A percentile compares a stretch with the other conserved stretches of the same genome.
phyloP scores from a whole-genome alignment of 1,284 basidiomycete genomes.

The Trichosporon ovoides region DNA sequence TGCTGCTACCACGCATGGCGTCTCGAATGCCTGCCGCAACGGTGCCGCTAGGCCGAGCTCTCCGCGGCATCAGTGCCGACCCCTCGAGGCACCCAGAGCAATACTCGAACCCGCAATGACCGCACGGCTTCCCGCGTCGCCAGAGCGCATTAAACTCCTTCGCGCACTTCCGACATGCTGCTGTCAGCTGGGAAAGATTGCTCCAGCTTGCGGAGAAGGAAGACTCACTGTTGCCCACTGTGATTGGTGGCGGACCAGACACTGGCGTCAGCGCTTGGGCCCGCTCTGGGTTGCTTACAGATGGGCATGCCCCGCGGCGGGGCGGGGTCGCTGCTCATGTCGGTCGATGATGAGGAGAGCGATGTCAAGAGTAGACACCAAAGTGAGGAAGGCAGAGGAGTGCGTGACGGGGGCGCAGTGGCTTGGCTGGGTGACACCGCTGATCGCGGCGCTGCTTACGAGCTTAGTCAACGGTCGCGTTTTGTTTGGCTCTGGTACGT shows the following conservation, averaged over 20 bases:
- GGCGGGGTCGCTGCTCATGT: constrained; percentile 5
- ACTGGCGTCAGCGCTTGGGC: constrained; percentile 27
- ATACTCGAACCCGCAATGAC: constrained; percentile 48
- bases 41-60: constrained; percentile 12
- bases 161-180: constrained; percentile 44
- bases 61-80: constrained; percentile 47
- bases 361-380: background rate
- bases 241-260: constrained; percentile 45
- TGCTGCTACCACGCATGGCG: too few species aligned
- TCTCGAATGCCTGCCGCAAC: constrained; percentile 27
- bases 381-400: too few species aligned
- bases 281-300: constrained; percentile 26
- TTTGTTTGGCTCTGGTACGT: background rate
- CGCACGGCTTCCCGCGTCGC: constrained; percentile 40
- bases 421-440: background rate
- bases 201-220: too few species aligned
- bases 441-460: background rate
- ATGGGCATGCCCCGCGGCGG: constrained; percentile 34
- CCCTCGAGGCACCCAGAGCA: constrained; percentile 43
- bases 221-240: constrained; percentile 42
- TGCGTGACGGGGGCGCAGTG: too few species aligned
- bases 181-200: background rate
- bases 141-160: constrained; percentile 45
- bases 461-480: too few species aligned
- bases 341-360: background rate